phyloP scores from a whole-genome alignment of 345 rosid genomes.

The Heritiera littoralis region DNA sequence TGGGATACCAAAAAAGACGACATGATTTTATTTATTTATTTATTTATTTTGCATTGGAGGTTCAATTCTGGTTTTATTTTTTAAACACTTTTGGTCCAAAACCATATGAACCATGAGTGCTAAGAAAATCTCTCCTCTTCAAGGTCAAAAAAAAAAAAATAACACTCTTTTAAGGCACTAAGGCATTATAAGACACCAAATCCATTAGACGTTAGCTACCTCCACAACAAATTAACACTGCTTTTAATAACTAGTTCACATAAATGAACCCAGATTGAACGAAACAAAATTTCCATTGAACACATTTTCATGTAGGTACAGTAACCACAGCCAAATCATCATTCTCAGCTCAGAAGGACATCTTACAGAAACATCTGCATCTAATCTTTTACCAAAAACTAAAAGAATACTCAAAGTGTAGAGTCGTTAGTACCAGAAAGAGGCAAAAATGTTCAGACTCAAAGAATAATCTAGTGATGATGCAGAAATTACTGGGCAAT shows the following conservation, averaged over 20 bases:
- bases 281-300: neutral
- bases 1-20: neutral
- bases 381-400: no score
- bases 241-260: neutral
- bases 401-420: no score
- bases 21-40: neutral
- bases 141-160: neutral
- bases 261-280: neutral
- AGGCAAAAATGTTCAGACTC: no score
- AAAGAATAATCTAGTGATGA: no score
- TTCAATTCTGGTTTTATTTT: conserved; percentile 6
- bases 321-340: neutral
- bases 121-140: neutral
- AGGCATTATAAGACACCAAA: neutral
- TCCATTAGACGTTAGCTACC: neutral
- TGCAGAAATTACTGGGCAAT: no score
- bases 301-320: neutral
- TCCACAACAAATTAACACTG: neutral
- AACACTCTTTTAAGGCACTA: neutral
- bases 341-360: neutral
- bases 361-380: neutral
- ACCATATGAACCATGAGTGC: neutral
- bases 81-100: neutral
- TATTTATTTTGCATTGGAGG: neutral
- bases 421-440: no score